Percentiles rank a stretch among this genome's conserved stretches.
Evolutionary conservation across 1,284 basidiomycete species (phyloP).

Genomic region (Malassezia obtusa): DNA sequence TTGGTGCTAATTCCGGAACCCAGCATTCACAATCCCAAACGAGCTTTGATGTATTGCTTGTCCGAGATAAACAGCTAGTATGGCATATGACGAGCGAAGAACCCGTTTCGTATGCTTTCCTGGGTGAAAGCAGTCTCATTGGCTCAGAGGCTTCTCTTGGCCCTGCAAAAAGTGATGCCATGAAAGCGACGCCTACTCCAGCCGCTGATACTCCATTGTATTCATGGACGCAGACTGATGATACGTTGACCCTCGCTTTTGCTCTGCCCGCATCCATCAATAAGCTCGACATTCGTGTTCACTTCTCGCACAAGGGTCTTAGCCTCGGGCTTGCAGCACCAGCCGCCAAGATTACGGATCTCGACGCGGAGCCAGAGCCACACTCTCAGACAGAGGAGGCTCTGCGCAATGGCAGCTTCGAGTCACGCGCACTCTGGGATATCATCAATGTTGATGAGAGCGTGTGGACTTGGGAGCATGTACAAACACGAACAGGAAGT

Average conservation of each 20-base stretch:
- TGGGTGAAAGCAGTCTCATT: not conserved
- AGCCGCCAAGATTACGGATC: not conserved
- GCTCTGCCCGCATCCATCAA: conserved; percentile 59
- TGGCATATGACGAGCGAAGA: conserved; percentile 9
- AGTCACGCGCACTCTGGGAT: conserved; percentile 30
- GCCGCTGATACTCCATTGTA: conserved; percentile 50
- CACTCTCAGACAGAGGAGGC: conserved; percentile 9
- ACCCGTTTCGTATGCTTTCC: not conserved
- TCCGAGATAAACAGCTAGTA: not conserved
- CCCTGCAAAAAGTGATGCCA: not conserved
- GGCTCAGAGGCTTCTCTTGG: conserved; percentile 8
- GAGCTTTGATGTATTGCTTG: conserved; percentile 2
- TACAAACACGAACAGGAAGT: conserved; percentile 4
- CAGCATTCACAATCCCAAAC: not conserved
- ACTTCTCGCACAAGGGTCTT: conserved; percentile 61
- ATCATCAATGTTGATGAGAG: conserved; percentile 27
- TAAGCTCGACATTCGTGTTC: conserved; percentile 25
- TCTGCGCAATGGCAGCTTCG: conserved; percentile 22
- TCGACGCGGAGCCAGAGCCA: not conserved
- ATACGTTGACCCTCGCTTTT: conserved; percentile 71
- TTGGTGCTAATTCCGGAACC: not conserved
- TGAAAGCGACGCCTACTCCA: not conserved
- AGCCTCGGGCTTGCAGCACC: conserved; percentile 55
- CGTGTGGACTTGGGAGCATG: conserved; percentile 31
- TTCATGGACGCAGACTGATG: conserved; percentile 78